A percentile compares a stretch with the other conserved stretches of the same genome.
These are phyloP conservation scores for Dipodascus geniculatus DNA, from an alignment of 805 yeast genomes.

Conservation along the genomic window DNA sequence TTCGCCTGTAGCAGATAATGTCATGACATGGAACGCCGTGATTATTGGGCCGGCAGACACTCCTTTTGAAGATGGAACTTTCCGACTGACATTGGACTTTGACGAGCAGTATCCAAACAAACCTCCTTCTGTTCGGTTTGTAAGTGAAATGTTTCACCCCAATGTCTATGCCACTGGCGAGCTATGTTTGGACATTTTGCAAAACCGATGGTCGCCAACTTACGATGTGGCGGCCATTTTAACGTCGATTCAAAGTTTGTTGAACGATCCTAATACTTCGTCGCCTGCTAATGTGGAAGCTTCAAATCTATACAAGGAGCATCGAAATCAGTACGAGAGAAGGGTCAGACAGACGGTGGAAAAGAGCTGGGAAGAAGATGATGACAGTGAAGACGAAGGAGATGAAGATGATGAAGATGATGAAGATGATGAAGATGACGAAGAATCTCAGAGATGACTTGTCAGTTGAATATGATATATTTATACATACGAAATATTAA, in stretches of 20 bases:
- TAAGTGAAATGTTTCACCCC: constrained; percentile 95
- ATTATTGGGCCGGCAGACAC: constrained; percentile 97
- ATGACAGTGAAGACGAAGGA: constrained; percentile 4
- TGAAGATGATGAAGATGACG: background rate
- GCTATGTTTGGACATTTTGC: constrained; percentile 87
- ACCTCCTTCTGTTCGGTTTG: constrained; percentile 86
- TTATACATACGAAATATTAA: background rate
- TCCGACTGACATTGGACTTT: constrained; percentile 72
- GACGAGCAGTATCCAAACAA: constrained; percentile 97
- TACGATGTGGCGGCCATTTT: constrained; percentile 93
- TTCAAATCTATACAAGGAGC: constrained; percentile 89
- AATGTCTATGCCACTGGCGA: constrained; percentile 95
- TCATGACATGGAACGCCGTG: constrained; percentile 96
- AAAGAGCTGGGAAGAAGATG: constrained; percentile 69
- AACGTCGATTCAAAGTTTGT: constrained; percentile 77
- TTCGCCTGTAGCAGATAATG: constrained; percentile 92
- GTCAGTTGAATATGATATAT: background rate
- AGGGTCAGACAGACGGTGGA: constrained; percentile 93
- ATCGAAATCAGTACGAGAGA: constrained; percentile 81
- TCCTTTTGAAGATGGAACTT: constrained; percentile 97
- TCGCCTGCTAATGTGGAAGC: constrained; percentile 98
- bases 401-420: constrained; percentile 3
- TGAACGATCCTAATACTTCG: constrained; percentile 92
- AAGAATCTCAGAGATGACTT: background rate
- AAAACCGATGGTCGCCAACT: constrained; percentile 97